Evolutionary conservation across 805 yeast genomes (phyloP).

Genomic region (Yamadazyma laniorum): DNA sequence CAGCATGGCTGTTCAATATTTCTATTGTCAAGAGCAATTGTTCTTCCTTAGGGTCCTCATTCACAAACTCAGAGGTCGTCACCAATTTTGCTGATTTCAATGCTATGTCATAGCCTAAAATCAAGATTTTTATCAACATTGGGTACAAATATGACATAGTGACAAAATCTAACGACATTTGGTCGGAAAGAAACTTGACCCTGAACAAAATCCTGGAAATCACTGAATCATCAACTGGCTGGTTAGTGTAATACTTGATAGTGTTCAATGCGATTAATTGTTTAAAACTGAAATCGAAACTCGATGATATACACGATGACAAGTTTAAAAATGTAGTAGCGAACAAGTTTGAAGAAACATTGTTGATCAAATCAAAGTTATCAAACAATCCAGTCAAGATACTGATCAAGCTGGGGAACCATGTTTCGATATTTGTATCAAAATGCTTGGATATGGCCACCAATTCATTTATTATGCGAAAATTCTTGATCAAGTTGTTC

Average conservation of each 20-base stretch:
- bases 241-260: slow-evolving; percentile 54
- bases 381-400: slow-evolving; percentile 38
- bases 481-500: slow-evolving; percentile 11
- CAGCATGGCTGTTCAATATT: slow-evolving; percentile 66
- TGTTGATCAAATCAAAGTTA: slow-evolving; percentile 51
- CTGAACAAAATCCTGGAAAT: slow-evolving; percentile 67
- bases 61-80: slow-evolving; percentile 65
- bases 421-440: slow-evolving; percentile 13
- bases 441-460: slow-evolving; percentile 10
- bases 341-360: slow-evolving; percentile 49
- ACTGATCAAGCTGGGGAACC: slow-evolving; percentile 13
- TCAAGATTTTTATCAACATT: slow-evolving; percentile 63
- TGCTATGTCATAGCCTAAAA: slow-evolving; percentile 60
- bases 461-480: slow-evolving; percentile 14
- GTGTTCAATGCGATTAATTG: slow-evolving; percentile 6
- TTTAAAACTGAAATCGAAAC: slow-evolving; percentile 12
- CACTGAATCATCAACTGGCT: slow-evolving; percentile 50
- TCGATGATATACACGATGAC: slow-evolving; percentile 7
- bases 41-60: slow-evolving; percentile 88
- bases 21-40: slow-evolving; percentile 75
- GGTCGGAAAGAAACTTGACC: slow-evolving; percentile 71
- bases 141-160: slow-evolving; percentile 77
- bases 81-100: slow-evolving; percentile 47
- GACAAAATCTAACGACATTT: slow-evolving; percentile 53
- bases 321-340: slow-evolving; percentile 8